Percentiles rank a stretch among this genome's conserved stretches.
Evolutionary conservation across 768 basidiomycete genomes (phyloP).

Genomic region (Tulasnella sp.): DNA sequence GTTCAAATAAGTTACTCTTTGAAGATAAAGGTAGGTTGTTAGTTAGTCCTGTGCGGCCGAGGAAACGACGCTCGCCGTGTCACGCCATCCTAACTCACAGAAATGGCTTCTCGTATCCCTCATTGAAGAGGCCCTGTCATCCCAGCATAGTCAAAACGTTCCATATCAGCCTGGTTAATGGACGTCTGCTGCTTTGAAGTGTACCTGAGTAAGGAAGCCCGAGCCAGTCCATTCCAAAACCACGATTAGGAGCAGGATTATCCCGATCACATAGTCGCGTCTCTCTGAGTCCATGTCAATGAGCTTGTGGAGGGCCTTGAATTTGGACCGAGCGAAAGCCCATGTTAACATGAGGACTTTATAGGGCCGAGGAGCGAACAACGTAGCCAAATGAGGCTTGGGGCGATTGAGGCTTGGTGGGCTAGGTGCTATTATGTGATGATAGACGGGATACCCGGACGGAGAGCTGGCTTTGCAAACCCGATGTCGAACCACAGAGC

Average conservation of each 20-base stretch:
- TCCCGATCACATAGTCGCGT: constrained; percentile 44
- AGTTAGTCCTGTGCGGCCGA: constrained; percentile 1
- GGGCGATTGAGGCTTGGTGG: too few relatives aligned
- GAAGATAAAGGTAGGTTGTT: constrained; percentile 10
- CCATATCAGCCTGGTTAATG: constrained; percentile 9
- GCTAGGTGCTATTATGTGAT: too few relatives aligned
- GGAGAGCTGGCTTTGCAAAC: too few relatives aligned
- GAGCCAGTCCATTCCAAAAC: constrained; percentile 82
- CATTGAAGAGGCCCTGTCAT: constrained; percentile 43
- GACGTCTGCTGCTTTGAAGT: not conserved
- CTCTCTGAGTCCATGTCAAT: constrained; percentile 4
- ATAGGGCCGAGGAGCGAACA: too few relatives aligned
- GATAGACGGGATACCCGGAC: too few relatives aligned
- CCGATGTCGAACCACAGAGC: too few relatives aligned
- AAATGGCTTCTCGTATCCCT: constrained; percentile 83
- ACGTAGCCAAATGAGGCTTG: too few relatives aligned
- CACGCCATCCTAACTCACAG: constrained; percentile 36
- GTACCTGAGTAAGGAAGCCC: constrained; percentile 78
- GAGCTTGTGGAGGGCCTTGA: not conserved
- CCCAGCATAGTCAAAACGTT: constrained; percentile 4
- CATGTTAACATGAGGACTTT: too few relatives aligned
- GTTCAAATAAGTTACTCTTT: constrained; percentile 79
- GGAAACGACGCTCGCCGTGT: constrained; percentile 6
- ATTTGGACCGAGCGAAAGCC: too few relatives aligned
- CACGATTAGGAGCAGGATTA: constrained; percentile 59